A percentile compares a stretch with the other conserved stretches of the same genome.
Evolutionary conservation across 306 rosid species (phyloP).

Genomic region (Alnus glutinosa): DNA sequence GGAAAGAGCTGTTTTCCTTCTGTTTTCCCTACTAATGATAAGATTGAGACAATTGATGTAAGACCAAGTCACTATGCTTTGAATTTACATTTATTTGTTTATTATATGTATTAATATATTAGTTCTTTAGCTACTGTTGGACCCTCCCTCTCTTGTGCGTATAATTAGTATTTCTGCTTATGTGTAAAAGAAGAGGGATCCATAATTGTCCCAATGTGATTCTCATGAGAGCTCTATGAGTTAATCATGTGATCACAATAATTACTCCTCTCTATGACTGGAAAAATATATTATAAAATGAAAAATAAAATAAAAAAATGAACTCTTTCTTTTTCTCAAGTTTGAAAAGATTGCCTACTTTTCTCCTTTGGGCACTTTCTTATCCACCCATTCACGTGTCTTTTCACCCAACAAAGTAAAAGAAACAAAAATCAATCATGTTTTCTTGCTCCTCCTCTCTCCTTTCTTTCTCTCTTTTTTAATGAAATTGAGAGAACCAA

Average conservation of each 20-base stretch:
- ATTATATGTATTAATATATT: constrained; percentile 23
- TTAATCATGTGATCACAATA: constrained; percentile 87
- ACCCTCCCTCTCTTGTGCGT: neutral
- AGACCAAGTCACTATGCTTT: constrained; percentile 41
- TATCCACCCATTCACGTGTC: constrained; percentile 76
- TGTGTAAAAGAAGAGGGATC: constrained; percentile 53
- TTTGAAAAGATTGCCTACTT: constrained; percentile 42
- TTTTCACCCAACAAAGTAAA: constrained; percentile 65
- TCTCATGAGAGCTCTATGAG: constrained; percentile 65
- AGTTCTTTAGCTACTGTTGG: constrained; percentile 18
- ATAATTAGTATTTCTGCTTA: constrained; percentile 38
- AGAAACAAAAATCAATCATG: constrained; percentile 31
- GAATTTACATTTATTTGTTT: constrained; percentile 35
- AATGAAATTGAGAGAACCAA: too few species aligned
- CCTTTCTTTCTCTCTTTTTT: constrained; percentile 1
- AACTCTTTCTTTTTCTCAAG: constrained; percentile 39
- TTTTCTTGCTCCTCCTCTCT: constrained; percentile 4
- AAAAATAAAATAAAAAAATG: constrained; percentile 5
- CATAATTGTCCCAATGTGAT: constrained; percentile 83
- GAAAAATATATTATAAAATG: constrained; percentile 34
- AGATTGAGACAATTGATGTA: constrained; percentile 34
- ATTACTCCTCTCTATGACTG: constrained; percentile 69
- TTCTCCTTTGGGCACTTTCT: constrained; percentile 43
- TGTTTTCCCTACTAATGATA: constrained; percentile 38
- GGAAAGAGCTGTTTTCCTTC: constrained; percentile 14